Conservation (phyloP, 2,329 filamentous ascomycete species). For the Didymella exigua region DNA sequence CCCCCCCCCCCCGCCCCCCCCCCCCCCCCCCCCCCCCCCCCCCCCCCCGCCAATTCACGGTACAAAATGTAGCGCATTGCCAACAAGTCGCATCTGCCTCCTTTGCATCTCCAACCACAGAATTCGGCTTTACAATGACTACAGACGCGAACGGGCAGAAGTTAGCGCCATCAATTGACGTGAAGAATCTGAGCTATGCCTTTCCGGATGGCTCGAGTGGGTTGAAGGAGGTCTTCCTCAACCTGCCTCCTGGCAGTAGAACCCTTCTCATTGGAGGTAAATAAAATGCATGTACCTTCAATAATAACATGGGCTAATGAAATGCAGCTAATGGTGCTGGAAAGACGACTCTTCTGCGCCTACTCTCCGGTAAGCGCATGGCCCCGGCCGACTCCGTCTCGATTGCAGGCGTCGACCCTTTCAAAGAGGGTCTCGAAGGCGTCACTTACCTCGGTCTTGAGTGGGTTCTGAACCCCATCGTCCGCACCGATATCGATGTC, state of each 20-base stretch:
- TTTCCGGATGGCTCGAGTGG: slow-evolving; percentile 88
- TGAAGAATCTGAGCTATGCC: slow-evolving; percentile 79
- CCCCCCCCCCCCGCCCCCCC: slow-evolving; percentile 8
- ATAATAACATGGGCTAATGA: neutral
- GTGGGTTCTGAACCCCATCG: slow-evolving; percentile 97
- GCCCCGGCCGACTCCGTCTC: slow-evolving; percentile 75
- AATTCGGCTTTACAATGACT: slow-evolving; percentile 28
- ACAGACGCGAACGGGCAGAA: slow-evolving; percentile 24
- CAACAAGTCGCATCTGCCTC: neutral
- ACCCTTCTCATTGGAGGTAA: slow-evolving; percentile 91
- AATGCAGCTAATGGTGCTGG: slow-evolving; percentile 85
- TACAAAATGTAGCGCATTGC: slow-evolving; percentile 13
- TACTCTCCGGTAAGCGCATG: slow-evolving; percentile 93
- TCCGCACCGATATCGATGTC: slow-evolving; percentile 93
- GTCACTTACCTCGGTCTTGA: slow-evolving; percentile 97
- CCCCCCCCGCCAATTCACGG: slow-evolving; percentile 4
- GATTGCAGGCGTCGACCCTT: slow-evolving; percentile 86
- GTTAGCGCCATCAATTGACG: slow-evolving; percentile 67
- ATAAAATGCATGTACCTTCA: slow-evolving; percentile 22
- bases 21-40: slow-evolving; percentile 11
- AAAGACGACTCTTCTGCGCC: slow-evolving; percentile 93
- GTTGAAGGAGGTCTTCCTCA: slow-evolving; percentile 72
- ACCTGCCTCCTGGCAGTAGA: slow-evolving; percentile 80
- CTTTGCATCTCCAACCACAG: neutral
- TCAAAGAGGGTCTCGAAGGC: slow-evolving; percentile 86